Evolutionary conservation across 805 yeast genomes (phyloP), one percentile per base, ranked within the genome.

Genomic region (Kodamaea kakaduensis): DNA sequence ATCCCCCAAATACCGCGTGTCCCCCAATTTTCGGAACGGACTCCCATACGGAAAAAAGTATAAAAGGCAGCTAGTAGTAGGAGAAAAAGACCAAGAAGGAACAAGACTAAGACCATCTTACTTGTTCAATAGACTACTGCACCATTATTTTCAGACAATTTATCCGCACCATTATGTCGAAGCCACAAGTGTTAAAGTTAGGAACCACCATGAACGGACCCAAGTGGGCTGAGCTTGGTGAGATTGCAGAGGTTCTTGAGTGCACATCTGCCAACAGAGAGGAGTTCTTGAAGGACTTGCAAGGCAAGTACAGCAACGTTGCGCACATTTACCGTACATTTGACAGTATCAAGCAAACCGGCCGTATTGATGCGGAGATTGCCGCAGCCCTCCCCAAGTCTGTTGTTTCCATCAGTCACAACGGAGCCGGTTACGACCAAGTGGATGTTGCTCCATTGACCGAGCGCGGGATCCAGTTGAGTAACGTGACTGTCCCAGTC

Each of bases 341-440:
- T 39, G 64, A 56, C 4, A 70, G 80, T 41, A 66, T 69, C 8
- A 43, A 45, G 6, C 59, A 64, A 32, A 79, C 86, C 3, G 89
- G 89, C 1, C 57, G 76, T 29, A 77, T 82, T 43, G 88, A 82
- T 51, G 71, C 64, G 32, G 88, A 82, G 45, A 52, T 82, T 43
- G 68, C 75, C 14, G 44, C 56, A 7, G 67, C 69, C 17, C 62
- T 82, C 36, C 90, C 90, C 3, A 37, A 57, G 1, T 54, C 77
- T 0, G 66, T 82, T 5, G 65, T 67, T 39, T 61, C 74, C 9
- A 60, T 82, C 9, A 64, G 76, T 42, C 86, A 81, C 54, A 61
- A 69, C 41, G 89, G 89, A 38, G 90, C 90, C 0, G 89, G 84
- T 4, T 81, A 82, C 56, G 90, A 82, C 52, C 87, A 81, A 56